Evolutionary conservation across 2,329 filamentous ascomycete genomes (phyloP), one percentile per base, ranked within the genome.

Genomic region (Phaeosphaeria sp.): DNA sequence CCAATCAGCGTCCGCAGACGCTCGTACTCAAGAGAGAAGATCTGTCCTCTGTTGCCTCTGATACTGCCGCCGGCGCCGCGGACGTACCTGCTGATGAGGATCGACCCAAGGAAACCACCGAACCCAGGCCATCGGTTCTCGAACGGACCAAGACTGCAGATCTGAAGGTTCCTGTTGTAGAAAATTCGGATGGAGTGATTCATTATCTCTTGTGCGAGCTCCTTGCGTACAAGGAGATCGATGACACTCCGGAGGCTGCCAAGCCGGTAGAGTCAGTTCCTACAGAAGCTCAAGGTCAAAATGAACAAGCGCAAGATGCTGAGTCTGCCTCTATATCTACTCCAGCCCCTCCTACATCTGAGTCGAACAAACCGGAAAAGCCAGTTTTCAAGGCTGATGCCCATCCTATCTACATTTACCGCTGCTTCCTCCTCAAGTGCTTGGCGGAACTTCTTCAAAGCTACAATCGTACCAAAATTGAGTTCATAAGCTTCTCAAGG

Each of bases 401-500:
- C 33, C 93, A 99, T 75, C 92, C 93, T 0, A 97, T 97, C 59
- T 99, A 96, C 79, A 89, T 98, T 52, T 99, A 98, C 73, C 88
- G 95, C 48, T 97, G 94, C 80, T 97, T 98, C 81, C 81, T 99
- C 51, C 85, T 99, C 30, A 93, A 95, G 73, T 97, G 93, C 71
- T 82, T 99, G 41, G 89, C 92, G 0, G 95, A 99, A 77, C 85
- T 99, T 15, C 83, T 99, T 15, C 89, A 91, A 56, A 96, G 90
- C 71, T 99, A 98, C 80, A 97, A 93, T 67, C 89, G 93, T 53
- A 92, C 93, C 9, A 99, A 99, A 83, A 87, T 99, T 44, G 96
- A 99, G 74, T 98, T 99, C 74, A 97, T 99, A 81, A 98, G 97
- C 77, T 99, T 97, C 80, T 98, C 96, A 65, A 89, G 94, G 59